These are phyloP conservation scores for Rhododendron williamsianum DNA, from an alignment of 148 eudicot species.

Conservation along the genomic window DNA sequence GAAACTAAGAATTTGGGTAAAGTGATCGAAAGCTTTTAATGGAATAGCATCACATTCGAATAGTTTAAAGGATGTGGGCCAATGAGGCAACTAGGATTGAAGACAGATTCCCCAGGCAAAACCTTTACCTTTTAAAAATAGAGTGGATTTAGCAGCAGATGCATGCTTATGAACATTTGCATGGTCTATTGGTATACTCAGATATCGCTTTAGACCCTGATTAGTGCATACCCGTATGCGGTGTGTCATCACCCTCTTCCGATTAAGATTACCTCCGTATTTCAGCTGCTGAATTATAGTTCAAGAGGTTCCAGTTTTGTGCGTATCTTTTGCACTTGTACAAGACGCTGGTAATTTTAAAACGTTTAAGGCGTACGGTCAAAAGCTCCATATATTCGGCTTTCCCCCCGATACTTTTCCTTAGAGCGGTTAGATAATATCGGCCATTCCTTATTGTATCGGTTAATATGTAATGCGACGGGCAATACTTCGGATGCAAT, in stretches of 20 bases:
- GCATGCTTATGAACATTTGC: background rate
- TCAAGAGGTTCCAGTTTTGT: background rate
- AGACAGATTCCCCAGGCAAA: background rate
- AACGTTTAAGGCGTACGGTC: background rate
- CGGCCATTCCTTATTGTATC: background rate
- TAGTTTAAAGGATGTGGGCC: background rate
- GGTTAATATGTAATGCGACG: background rate
- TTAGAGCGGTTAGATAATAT: background rate
- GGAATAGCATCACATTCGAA: slow-evolving; percentile 1
- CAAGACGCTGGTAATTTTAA: background rate
- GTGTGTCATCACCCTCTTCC: background rate
- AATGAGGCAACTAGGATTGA: background rate
- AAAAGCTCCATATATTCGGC: background rate
- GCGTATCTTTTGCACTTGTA: background rate
- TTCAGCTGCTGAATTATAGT: background rate
- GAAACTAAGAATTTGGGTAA: background rate
- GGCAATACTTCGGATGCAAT: background rate
- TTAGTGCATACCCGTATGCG: background rate
- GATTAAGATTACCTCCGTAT: background rate
- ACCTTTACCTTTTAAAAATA: background rate
- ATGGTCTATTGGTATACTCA: background rate
- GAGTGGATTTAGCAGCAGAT: background rate
- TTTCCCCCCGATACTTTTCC: background rate
- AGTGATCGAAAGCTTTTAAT: background rate
- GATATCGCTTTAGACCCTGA: background rate